Percentiles rank a stretch among this genome's conserved stretches.
Conservation (phyloP, 495 filamentous ascomycete genomes). For the Saxophila tyrrhenica region DNA sequence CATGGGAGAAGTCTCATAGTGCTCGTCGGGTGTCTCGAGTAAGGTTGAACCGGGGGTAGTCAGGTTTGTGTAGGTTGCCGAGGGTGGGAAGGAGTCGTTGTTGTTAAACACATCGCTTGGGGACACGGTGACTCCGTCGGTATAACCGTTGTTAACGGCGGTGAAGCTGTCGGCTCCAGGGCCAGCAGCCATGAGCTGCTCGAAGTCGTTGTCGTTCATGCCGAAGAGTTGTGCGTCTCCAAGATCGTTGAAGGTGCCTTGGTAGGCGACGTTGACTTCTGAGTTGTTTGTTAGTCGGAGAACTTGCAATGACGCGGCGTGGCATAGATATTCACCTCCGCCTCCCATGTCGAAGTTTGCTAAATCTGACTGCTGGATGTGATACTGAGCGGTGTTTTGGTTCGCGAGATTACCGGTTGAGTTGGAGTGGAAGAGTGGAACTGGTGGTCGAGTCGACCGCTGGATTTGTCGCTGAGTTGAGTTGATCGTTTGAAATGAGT, state of each 20-base stretch:
- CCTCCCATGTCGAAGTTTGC: conserved; percentile 12
- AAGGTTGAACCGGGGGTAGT: conserved; percentile 70
- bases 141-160: conserved; percentile 23
- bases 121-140: conserved; percentile 55
- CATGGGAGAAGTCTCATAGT: conserved; percentile 71
- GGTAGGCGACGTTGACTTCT: conserved; percentile 22
- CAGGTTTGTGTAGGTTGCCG: conserved; percentile 68
- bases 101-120: conserved; percentile 72
- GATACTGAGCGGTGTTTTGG: conserved; percentile 10
- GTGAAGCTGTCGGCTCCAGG: conserved; percentile 24
- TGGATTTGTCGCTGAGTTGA: conserved; percentile 21
- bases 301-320: not conserved
- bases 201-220: conserved; percentile 9
- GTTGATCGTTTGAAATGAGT: conserved; percentile 21
- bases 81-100: conserved; percentile 70
- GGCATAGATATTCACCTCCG: conserved; percentile 22
- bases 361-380: conserved; percentile 4
- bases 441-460: conserved; percentile 35
- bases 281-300: conserved; percentile 10
- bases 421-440: conserved; percentile 39
- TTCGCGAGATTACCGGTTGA: conserved; percentile 25
- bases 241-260: conserved; percentile 20
- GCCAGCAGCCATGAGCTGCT: conserved; percentile 1
- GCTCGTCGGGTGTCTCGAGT: conserved; percentile 60
- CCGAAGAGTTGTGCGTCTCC: conserved; percentile 5